Percentiles rank a stretch among this genome's conserved stretches.
Evolutionary conservation across 352 stramenopile genomes (phyloP).

Genomic region (Sclerospora graminicola): DNA sequence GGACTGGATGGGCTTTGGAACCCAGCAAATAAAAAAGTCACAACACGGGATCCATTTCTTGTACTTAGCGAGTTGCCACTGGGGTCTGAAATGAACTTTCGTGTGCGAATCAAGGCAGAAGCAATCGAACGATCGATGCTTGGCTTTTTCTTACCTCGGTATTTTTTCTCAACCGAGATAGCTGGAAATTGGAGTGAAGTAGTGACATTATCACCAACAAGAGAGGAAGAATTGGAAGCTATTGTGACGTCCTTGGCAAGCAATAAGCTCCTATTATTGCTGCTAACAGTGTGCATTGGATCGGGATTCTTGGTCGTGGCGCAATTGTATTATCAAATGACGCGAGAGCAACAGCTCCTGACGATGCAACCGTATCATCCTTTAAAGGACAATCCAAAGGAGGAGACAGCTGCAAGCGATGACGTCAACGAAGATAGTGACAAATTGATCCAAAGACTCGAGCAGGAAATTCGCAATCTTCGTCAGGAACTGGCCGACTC

Average conservation of each 20-base stretch:
- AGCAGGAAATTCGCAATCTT: conserved; percentile 56
- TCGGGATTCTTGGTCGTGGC: conserved; percentile 32
- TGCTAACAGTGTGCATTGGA: conserved; percentile 43
- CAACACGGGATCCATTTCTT: conserved; percentile 39
- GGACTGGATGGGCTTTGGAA: conserved; percentile 54
- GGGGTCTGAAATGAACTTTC: conserved; percentile 43
- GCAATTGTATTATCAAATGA: conserved; percentile 19
- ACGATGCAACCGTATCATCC: conserved; percentile 6
- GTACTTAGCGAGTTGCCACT: conserved; percentile 40
- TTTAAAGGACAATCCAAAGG: not conserved
- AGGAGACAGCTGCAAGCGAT: not conserved
- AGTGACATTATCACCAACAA: conserved; percentile 30
- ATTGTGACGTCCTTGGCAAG: conserved; percentile 34
- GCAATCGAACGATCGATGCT: conserved; percentile 17
- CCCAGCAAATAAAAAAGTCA: conserved; percentile 36
- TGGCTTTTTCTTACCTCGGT: conserved; percentile 12
- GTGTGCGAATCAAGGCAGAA: conserved; percentile 44
- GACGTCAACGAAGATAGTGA: not conserved
- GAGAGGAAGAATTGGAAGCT: conserved; percentile 39
- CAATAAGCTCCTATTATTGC: conserved; percentile 38
- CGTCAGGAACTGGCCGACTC: conserved; percentile 68
- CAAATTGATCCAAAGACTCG: conserved; percentile 17
- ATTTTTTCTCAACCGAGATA: conserved; percentile 39
- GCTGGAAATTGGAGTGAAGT: conserved; percentile 47
- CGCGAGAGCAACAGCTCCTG: conserved; percentile 5